phyloP scores from a whole-genome alignment of 148 eudicot species.

The Suaeda aralocaspica region DNA sequence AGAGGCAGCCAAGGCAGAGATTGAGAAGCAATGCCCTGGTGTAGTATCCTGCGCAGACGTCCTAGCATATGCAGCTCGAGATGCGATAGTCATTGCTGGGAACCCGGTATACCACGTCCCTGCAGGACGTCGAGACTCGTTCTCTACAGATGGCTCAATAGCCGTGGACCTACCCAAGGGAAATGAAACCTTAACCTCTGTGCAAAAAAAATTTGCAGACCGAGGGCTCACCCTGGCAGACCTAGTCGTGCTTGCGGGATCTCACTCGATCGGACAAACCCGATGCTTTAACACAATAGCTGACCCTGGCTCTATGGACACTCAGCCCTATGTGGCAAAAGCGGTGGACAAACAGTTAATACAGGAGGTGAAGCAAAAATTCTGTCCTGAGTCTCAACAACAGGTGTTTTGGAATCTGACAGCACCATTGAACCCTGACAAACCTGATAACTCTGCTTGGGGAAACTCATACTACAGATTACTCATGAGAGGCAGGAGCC shows the following conservation, averaged over 20 bases:
- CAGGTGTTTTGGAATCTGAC: not conserved
- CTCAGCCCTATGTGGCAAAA: not conserved
- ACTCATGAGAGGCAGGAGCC: slow-evolving; percentile 6
- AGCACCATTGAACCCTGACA: slow-evolving; percentile 12
- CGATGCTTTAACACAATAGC: slow-evolving; percentile 12
- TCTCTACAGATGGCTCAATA: not conserved
- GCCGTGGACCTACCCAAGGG: slow-evolving; percentile 23
- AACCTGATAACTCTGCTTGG: not conserved
- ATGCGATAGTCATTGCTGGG: slow-evolving; percentile 19
- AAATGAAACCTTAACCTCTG: not conserved
- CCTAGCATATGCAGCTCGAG: slow-evolving; percentile 37
- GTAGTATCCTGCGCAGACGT: slow-evolving; percentile 39
- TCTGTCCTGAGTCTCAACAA: not conserved
- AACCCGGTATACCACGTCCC: slow-evolving; percentile 28
- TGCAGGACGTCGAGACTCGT: slow-evolving; percentile 39
- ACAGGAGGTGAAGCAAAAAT: not conserved
- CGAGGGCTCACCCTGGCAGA: slow-evolving; percentile 16
- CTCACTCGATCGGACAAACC: slow-evolving; percentile 23
- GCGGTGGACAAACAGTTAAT: slow-evolving; percentile 3
- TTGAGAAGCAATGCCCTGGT: slow-evolving; percentile 33
- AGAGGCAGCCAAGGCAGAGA: slow-evolving; percentile 26
- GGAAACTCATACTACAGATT: slow-evolving; percentile 17
- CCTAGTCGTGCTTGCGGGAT: slow-evolving; percentile 21
- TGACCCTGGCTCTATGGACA: not conserved
- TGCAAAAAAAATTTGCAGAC: not conserved